Conservation (phyloP, 805 yeast species). For the Millerago galiae region DNA sequence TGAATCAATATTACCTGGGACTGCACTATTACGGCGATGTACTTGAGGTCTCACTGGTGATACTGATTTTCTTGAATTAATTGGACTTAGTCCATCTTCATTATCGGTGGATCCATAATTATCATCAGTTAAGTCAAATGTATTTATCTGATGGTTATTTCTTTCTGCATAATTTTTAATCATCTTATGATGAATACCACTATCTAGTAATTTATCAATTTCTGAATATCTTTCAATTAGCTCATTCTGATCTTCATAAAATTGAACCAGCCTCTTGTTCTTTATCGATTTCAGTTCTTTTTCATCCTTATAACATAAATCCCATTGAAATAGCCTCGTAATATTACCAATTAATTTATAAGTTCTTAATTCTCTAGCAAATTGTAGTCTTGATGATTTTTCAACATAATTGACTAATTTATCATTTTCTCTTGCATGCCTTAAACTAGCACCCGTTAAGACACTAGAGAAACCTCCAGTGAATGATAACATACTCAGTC, state of each 20-base stretch:
- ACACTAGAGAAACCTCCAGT: slow-evolving; percentile 10
- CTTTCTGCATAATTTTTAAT: slow-evolving; percentile 43
- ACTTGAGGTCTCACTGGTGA: background rate
- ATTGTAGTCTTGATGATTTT: slow-evolving; percentile 12
- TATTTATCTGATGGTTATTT: slow-evolving; percentile 12
- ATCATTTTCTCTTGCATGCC: slow-evolving; percentile 18
- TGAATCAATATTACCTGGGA: slow-evolving; percentile 55
- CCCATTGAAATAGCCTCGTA: slow-evolving; percentile 36
- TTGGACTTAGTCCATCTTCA: background rate
- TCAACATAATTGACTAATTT: slow-evolving; percentile 13
- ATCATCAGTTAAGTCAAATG: background rate
- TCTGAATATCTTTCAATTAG: slow-evolving; percentile 49
- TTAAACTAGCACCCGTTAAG: slow-evolving; percentile 14
- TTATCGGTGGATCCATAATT: slow-evolving; percentile 2
- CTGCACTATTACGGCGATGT: slow-evolving; percentile 29
- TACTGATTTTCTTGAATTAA: background rate
- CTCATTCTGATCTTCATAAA: slow-evolving; percentile 54
- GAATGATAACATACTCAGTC: slow-evolving; percentile 13
- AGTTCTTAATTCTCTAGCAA: slow-evolving; percentile 38
- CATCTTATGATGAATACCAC: slow-evolving; percentile 63
- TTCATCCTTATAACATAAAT: slow-evolving; percentile 16
- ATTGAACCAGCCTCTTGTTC: slow-evolving; percentile 29
- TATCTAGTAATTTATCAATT: slow-evolving; percentile 61
- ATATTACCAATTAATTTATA: slow-evolving; percentile 39
- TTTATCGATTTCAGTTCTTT: slow-evolving; percentile 21